Evolutionary conservation across 2,329 filamentous ascomycete species (phyloP), one percentile per base, ranked within the genome.

Genomic region (Alternaria ventricosa): DNA sequence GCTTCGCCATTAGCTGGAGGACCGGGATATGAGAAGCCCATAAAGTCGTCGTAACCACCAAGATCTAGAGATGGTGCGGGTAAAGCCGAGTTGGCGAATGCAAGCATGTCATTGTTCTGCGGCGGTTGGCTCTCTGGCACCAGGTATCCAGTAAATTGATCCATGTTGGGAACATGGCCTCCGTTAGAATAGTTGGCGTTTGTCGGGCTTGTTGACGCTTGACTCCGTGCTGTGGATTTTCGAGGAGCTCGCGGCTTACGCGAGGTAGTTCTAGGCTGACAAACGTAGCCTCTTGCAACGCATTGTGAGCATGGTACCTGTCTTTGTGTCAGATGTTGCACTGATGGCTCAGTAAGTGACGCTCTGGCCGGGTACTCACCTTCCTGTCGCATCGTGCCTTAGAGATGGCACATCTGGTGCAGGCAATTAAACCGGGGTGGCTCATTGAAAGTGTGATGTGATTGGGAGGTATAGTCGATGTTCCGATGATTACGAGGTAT

Each of bases 231-330:
- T 15, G 45, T 57, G 15, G 53, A 47, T 28, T 27, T 61, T 43
- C 55, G 46, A 36, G 55, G 55, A 41, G 47, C 60, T 46, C 60
- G 55, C 20, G 47, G 55, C 28, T 47, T 47, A 41, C 60, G 60
- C 41, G 60, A 58, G 22, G 55, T 58, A 22, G 46, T 58, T 18
- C 60, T 28, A 15, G 60, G 60, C 43, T 61, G 55, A 18, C 60
- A 61, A 18, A 58, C 47, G 18, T 53, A 54, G 36, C 50, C 50
- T 53, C 55, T 57, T 45, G 60, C 60, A 25, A 61, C 60, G 23
- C 60, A 61, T 20, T 61, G 60, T 11, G 60, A 61, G 27, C 60
- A 61, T 9, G 60, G 60, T n/a, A 61, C 60, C 60, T 61, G 36
- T 18, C 15, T 4, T 30, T 4, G 13, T 51, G 41, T 61, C 43